Evolutionary conservation across 2,329 filamentous ascomycete genomes (phyloP).

Genomic region (Alternaria consortialis): DNA sequence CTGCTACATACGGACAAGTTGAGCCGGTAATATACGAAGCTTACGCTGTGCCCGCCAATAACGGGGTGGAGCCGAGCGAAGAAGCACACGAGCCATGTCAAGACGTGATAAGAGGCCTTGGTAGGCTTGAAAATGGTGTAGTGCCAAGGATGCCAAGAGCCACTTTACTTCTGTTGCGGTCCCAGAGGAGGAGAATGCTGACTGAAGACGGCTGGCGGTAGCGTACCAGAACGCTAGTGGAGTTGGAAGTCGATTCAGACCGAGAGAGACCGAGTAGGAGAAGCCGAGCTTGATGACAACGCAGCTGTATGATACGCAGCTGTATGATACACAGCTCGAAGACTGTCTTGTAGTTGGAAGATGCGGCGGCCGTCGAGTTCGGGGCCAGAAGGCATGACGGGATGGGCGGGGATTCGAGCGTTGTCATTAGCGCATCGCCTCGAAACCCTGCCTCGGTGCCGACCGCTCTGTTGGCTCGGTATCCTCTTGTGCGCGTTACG

Average conservation of each 20-base stretch:
- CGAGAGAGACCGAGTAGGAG: background rate
- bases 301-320: background rate
- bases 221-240: background rate
- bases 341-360: background rate
- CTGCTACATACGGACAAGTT: constrained; percentile 29
- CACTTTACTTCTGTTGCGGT: constrained; percentile 19
- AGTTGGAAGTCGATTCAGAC: background rate
- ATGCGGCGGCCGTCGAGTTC: background rate
- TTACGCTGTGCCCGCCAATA: constrained; percentile 24
- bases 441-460: background rate
- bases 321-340: background rate
- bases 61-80: constrained; percentile 15
- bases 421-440: background rate
- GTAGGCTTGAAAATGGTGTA: constrained; percentile 25
- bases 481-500: background rate
- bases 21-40: constrained; percentile 15
- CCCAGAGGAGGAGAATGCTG: constrained; percentile 14
- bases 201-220: constrained; percentile 11
- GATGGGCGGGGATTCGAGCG: background rate
- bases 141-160: constrained; percentile 21
- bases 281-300: background rate
- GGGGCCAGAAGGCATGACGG: background rate
- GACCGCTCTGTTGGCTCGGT: background rate
- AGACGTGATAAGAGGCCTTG: constrained; percentile 41
- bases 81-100: constrained; percentile 29